Evolutionary conservation across 768 basidiomycete genomes (phyloP).

Genomic region (Phylloporus arenicola): DNA sequence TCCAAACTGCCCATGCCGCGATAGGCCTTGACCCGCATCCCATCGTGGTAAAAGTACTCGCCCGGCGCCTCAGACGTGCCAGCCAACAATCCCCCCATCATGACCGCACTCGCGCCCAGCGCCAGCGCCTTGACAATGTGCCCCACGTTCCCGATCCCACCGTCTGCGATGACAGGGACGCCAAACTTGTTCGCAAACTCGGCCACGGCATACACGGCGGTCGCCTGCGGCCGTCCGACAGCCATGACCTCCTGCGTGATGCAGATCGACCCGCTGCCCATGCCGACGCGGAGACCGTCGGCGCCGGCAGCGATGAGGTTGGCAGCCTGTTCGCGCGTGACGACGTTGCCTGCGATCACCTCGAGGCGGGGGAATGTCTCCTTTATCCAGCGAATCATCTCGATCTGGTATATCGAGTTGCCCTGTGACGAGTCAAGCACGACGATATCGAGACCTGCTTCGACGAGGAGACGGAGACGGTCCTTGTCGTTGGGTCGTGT

Average conservation of each 20-base stretch:
- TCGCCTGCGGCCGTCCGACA: conserved; percentile 95
- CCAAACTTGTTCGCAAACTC: conserved; percentile 93
- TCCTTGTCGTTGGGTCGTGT: conserved; percentile 87
- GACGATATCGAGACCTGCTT: conserved; percentile 94
- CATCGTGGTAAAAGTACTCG: conserved; percentile 99
- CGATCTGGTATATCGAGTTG: conserved; percentile 88
- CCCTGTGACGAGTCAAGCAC: conserved; percentile 96
- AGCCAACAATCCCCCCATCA: conserved; percentile 97
- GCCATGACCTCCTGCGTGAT: conserved; percentile 99
- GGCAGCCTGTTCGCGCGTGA: conserved; percentile 96
- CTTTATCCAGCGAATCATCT: conserved; percentile 96
- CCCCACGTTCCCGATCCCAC: conserved; percentile 91
- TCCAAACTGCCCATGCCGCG: conserved; percentile 97
- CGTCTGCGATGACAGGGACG: conserved; percentile 94
- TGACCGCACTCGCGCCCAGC: conserved; percentile 91
- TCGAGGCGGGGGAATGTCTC: conserved; percentile 77
- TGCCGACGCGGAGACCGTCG: conserved; percentile 92
- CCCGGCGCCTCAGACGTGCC: conserved; percentile 97
- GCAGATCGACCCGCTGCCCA: conserved; percentile 98
- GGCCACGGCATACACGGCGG: conserved; percentile 94
- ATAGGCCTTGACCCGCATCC: conserved; percentile 98
- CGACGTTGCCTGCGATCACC: conserved; percentile 96
- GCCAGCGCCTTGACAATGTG: conserved; percentile 96
- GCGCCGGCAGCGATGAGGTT: conserved; percentile 90
- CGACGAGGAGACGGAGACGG: conserved; percentile 77